A percentile compares a stretch with the other conserved stretches of the same genome.
phyloP scores from a whole-genome alignment of 768 basidiomycete genomes.

The Boletales sp. region DNA sequence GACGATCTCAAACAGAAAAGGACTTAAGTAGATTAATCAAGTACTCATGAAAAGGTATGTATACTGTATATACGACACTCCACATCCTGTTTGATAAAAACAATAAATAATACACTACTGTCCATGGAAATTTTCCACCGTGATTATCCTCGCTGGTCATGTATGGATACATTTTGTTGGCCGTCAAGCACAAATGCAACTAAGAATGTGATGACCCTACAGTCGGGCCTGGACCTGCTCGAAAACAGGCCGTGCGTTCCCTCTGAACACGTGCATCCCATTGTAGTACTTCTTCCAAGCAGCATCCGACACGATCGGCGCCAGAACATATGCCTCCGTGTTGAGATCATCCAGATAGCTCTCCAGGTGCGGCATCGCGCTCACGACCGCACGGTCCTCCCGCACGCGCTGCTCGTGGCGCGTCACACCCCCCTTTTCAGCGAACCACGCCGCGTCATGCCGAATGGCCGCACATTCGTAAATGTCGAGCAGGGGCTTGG shows the following conservation, averaged over 20 bases:
- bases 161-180: too few relatives aligned
- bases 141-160: too few relatives aligned
- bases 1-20: conserved; percentile 43
- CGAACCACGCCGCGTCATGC: conserved; percentile 58
- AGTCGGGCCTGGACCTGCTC: conserved; percentile 7
- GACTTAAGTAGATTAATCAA: conserved; percentile 1
- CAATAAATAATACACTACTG: not conserved
- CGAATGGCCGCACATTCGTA: conserved; percentile 53
- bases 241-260: conserved; percentile 34
- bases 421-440: conserved; percentile 48
- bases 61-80: not conserved
- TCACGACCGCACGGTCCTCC: conserved; percentile 44
- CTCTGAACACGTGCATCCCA: conserved; percentile 40
- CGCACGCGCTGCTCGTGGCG: conserved; percentile 45
- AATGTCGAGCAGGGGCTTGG: conserved; percentile 50
- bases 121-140: not conserved
- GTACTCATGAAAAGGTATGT: not conserved
- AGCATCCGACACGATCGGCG: conserved; percentile 50
- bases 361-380: conserved; percentile 42
- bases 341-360: conserved; percentile 39
- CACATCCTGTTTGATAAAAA: too few relatives aligned
- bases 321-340: conserved; percentile 48
- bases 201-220: too few relatives aligned
- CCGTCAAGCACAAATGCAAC: too few relatives aligned
- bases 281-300: conserved; percentile 47